phyloP scores from a whole-genome alignment of 306 rosid species.

The Acacia melanoxylon region DNA sequence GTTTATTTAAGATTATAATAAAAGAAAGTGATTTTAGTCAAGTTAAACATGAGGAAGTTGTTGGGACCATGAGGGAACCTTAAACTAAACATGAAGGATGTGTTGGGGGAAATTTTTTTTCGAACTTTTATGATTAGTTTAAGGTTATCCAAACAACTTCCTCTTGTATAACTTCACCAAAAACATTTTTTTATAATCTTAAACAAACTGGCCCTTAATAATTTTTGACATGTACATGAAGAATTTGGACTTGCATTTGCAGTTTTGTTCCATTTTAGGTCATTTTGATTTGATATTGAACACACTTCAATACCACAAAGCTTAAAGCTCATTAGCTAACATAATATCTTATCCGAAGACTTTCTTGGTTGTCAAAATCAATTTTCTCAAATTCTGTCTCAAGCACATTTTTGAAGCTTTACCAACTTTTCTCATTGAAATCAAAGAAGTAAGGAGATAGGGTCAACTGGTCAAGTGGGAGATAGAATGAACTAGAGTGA shows the following conservation, averaged over 20 bases:
- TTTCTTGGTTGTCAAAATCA: neutral
- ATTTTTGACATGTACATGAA: neutral
- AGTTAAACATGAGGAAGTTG: neutral
- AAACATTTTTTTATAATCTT: neutral
- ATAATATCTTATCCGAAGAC: neutral
- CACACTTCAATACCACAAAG: neutral
- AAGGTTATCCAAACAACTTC: neutral
- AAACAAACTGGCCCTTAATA: neutral
- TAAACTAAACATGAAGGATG: neutral
- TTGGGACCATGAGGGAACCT: neutral
- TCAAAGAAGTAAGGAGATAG: neutral
- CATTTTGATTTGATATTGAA: neutral
- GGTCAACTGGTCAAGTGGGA: neutral
- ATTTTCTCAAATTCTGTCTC: neutral
- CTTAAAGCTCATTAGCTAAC: neutral
- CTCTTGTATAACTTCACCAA: neutral
- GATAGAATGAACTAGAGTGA: conserved; percentile 5
- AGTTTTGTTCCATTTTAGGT: neutral
- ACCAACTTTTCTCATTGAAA: neutral
- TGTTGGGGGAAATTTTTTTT: too few relatives aligned
- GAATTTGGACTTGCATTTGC: neutral
- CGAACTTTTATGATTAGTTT: neutral
- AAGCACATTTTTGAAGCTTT: neutral
- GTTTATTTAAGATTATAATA: neutral
- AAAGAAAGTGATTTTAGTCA: neutral